Evolutionary conservation across 495 filamentous ascomycete species (phyloP), one percentile per base, ranked within the genome.

Genomic region (Aspergillus baeticus): DNA sequence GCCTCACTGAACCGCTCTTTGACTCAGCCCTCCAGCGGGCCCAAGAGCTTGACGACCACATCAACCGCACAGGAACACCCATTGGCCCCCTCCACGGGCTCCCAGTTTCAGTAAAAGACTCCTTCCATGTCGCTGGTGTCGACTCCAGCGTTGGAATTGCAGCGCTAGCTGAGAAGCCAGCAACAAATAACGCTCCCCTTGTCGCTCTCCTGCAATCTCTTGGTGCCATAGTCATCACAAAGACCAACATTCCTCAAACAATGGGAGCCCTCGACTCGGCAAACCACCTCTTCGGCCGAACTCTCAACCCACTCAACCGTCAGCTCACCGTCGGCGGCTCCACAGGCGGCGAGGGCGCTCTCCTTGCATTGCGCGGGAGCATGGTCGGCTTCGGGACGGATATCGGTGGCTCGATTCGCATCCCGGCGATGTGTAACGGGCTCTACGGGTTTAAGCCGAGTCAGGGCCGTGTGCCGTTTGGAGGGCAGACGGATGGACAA

Each of bases 341-440:
- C 23, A 80, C 82, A 0, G 86, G 87, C 18, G 88, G 88, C 17
- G 88, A 91, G 64, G 86, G 78, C 5, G 86, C 78, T 0, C 66
- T 90, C 33, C 49, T 88, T 20, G 85, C 79, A 15, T 73, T 89
- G 58, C 70, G 78, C 17, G 87, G 87, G 1, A 79, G 77, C 10
- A 77, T 82, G 61, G 68, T 89, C 4, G 88, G 88, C 3, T 81
- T 90, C 49, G 87, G 87, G 2, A 87, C 85, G 0, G 82, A 86
- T 42, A 81, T 84, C 21, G 87, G 87, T 1, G 87, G 87, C 5
- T 82, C 78, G 6, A 79, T 87, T 21, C 70, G 84, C 4, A 76
- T 87, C 20, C 85, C 85, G 0, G 80, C 82, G 0, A 79, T 83
- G 63, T 85, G 80, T 54, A 75, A 78, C 44, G 82, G 81, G 2